Conservation (phyloP, 768 basidiomycete genomes). For the Amanita inopinata region DNA sequence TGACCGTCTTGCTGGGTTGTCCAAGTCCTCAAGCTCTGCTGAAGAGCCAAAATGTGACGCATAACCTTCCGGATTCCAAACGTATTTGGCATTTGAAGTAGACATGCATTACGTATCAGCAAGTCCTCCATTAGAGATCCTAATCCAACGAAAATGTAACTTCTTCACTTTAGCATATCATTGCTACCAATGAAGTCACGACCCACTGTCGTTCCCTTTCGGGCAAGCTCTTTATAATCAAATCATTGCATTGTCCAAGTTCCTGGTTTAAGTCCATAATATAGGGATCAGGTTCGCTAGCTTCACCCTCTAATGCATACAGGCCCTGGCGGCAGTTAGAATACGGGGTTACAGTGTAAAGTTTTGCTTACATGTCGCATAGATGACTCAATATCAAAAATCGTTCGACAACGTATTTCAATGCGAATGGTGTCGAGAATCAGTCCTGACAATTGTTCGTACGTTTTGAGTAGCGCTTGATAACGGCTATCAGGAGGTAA, state of each 20-base stretch:
- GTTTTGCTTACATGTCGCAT: slow-evolving; percentile 52
- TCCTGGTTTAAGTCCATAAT: slow-evolving; percentile 80
- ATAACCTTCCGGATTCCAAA: slow-evolving; percentile 81
- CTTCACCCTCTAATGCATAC: slow-evolving; percentile 74
- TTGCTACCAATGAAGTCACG: background rate
- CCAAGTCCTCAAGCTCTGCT: slow-evolving; percentile 81
- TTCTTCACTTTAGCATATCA: slow-evolving; percentile 19
- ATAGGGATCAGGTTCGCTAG: slow-evolving; percentile 85
- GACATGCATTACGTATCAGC: slow-evolving; percentile 64
- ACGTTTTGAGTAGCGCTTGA: slow-evolving; percentile 83
- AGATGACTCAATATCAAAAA: slow-evolving; percentile 73
- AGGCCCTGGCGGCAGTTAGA: slow-evolving; percentile 50
- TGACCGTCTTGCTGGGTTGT: slow-evolving; percentile 49
- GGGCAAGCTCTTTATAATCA: slow-evolving; percentile 51
- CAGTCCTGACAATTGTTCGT: slow-evolving; percentile 79
- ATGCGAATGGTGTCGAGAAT: slow-evolving; percentile 82
- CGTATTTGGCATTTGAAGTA: slow-evolving; percentile 57
- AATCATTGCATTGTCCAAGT: slow-evolving; percentile 67
- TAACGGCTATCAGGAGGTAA: slow-evolving; percentile 55
- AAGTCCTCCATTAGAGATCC: slow-evolving; percentile 79
- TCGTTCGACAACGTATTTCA: slow-evolving; percentile 77
- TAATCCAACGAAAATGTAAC: slow-evolving; percentile 84
- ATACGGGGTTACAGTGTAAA: slow-evolving; percentile 9
- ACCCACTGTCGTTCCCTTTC: slow-evolving; percentile 59
- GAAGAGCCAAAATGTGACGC: slow-evolving; percentile 84